These are phyloP conservation scores for Ustilago xerochloae DNA, from an alignment of 1,284 basidiomycete genomes.

Conservation along the genomic window DNA sequence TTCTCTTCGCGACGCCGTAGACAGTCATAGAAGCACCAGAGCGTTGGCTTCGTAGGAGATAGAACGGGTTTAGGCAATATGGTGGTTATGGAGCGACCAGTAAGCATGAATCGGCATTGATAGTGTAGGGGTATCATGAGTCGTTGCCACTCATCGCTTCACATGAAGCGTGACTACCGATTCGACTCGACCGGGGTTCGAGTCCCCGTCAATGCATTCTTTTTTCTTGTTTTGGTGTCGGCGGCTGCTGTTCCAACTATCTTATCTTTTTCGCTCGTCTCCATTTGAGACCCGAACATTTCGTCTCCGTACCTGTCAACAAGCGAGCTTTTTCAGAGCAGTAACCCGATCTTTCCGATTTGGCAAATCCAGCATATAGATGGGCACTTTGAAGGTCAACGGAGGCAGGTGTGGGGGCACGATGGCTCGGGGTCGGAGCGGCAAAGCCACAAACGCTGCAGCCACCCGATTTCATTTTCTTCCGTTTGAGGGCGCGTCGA, in stretches of 20 bases:
- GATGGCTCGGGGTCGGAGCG: constrained; percentile 4
- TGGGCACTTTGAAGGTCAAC: no score
- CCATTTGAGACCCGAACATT: no score
- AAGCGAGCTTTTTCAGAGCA: no score
- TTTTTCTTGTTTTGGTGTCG: constrained; percentile 1
- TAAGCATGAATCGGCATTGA: constrained; percentile 23
- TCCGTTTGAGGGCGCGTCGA: background rate
- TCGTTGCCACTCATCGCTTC: constrained; percentile 47
- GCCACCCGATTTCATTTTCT: background rate
- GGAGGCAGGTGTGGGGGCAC: no score
- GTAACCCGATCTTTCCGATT: no score
- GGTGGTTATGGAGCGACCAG: no score
- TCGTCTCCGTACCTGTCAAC: no score
- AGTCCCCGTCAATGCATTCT: constrained; percentile 52
- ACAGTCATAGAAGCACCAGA: no score
- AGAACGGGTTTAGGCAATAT: background rate
- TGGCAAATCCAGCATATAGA: no score
- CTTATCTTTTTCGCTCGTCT: no score
- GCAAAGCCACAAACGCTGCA: background rate
- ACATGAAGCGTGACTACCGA: constrained; percentile 9
- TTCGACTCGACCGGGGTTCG: constrained; percentile 56
- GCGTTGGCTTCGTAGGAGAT: no score
- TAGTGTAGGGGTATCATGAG: constrained; percentile 51
- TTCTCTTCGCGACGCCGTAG: no score
- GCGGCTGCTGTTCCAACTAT: background rate